Evolutionary conservation across 169 alveolate species (phyloP).

Genomic region (Eimeria falciformis): DNA sequence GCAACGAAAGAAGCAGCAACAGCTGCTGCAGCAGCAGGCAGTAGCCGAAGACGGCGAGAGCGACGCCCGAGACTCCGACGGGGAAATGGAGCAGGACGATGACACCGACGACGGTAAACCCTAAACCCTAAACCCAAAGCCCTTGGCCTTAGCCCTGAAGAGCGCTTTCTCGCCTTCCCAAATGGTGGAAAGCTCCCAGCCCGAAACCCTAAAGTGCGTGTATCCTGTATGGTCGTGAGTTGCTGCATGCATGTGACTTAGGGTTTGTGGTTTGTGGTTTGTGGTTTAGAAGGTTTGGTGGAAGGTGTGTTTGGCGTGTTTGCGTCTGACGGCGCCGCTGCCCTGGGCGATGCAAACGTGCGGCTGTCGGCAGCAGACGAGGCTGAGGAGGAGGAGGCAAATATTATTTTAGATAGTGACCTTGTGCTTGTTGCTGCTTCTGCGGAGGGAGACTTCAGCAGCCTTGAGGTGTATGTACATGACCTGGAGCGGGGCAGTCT

Average conservation of each 20-base stretch:
- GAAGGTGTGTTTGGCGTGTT: slow-evolving; percentile 40
- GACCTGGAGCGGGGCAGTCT: slow-evolving; percentile 80
- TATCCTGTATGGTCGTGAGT: neutral
- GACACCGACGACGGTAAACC: neutral
- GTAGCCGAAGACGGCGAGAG: neutral
- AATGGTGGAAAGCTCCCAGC: no score
- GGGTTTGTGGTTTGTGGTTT: slow-evolving; percentile 19
- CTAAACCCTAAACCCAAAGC: slow-evolving; percentile 31
- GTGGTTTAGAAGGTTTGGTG: neutral
- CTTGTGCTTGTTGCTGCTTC: slow-evolving; percentile 78
- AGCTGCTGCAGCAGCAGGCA: slow-evolving; percentile 44
- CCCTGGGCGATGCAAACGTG: slow-evolving; percentile 70
- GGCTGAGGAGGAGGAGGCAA: slow-evolving; percentile 82
- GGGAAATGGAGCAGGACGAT: neutral
- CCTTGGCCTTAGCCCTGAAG: neutral
- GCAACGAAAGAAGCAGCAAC: slow-evolving; percentile 30
- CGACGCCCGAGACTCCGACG: neutral
- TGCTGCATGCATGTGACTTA: neutral
- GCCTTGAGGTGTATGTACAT: slow-evolving; percentile 82
- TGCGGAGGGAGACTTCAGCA: slow-evolving; percentile 80
- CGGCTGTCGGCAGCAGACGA: slow-evolving; percentile 63
- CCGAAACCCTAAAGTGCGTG: neutral
- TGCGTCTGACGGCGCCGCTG: slow-evolving; percentile 32
- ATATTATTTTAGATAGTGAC: slow-evolving; percentile 74
- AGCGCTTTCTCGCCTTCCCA: no score